Evolutionary conservation across 805 yeast species (phyloP).

Genomic region (Kodamaea laetipori): DNA sequence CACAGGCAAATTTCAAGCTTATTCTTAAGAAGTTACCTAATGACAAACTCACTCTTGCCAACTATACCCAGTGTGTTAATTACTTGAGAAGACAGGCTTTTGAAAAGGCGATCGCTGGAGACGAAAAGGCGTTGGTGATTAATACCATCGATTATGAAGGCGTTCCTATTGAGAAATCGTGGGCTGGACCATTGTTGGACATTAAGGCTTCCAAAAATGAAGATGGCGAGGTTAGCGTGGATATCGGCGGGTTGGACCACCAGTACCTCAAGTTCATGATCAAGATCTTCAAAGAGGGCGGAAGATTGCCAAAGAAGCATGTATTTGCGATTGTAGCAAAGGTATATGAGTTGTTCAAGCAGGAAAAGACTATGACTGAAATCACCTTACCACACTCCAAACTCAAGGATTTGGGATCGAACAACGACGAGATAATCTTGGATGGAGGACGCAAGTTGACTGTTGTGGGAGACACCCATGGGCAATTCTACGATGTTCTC

Average conservation of each 20-base stretch:
- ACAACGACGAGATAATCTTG: constrained; percentile 28
- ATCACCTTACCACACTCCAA: constrained; percentile 45
- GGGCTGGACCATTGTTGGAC: constrained; percentile 60
- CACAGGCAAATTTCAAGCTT: constrained; percentile 65
- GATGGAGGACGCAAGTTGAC: constrained; percentile 55
- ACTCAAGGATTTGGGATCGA: constrained; percentile 25
- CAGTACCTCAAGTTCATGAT: constrained; percentile 68
- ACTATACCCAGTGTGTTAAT: constrained; percentile 62
- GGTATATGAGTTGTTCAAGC: constrained; percentile 61
- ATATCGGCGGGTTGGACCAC: constrained; percentile 45
- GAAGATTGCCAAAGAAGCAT: constrained; percentile 74
- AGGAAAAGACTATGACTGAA: constrained; percentile 79
- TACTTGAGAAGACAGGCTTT: constrained; percentile 75
- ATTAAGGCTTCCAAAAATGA: constrained; percentile 35
- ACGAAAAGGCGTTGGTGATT: constrained; percentile 55
- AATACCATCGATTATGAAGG: constrained; percentile 49
- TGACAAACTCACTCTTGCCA: constrained; percentile 66
- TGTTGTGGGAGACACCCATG: constrained; percentile 97
- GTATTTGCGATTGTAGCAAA: constrained; percentile 79
- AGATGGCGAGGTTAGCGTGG: constrained; percentile 28
- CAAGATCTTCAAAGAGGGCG: constrained; percentile 70
- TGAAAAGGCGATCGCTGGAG: constrained; percentile 82
- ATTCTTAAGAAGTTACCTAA: constrained; percentile 65
- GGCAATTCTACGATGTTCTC: constrained; percentile 89
- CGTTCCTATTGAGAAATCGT: constrained; percentile 52